These are phyloP conservation scores for Thamnidium elegans DNA, from an alignment of 192 early-diverging fungal genomes.

Conservation along the genomic window DNA sequence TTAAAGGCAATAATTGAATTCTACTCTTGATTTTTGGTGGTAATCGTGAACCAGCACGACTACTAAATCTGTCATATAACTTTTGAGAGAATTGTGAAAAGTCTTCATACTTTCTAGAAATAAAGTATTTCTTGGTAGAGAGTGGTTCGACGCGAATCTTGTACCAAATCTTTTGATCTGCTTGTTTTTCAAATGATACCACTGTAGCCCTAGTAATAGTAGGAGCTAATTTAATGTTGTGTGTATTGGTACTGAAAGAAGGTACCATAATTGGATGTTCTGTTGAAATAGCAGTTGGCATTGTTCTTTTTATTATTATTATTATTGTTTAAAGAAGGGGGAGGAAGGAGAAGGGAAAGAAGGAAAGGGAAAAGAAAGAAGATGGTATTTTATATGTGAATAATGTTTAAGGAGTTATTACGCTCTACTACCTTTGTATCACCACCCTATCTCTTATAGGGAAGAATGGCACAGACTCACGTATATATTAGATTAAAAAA, in stretches of 20 bases:
- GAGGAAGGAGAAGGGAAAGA: neutral
- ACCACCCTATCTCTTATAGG: no score
- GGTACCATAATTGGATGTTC: no score
- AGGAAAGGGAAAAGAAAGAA: neutral
- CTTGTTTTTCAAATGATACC: conserved; percentile 20
- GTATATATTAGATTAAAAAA: neutral
- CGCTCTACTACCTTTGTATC: no score
- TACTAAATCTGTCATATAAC: conserved; percentile 17
- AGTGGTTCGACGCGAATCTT: conserved; percentile 20
- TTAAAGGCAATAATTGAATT: conserved; percentile 18
- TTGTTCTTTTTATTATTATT: neutral
- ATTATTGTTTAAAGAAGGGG: neutral
- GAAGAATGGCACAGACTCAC: conserved; percentile 1
- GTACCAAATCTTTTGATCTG: conserved; percentile 36
- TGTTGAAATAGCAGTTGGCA: neutral
- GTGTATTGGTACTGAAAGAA: neutral
- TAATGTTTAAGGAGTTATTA: conserved; percentile 4
- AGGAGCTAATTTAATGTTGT: conserved; percentile 22
- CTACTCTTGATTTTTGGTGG: conserved; percentile 15
- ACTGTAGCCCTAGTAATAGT: conserved; percentile 19
- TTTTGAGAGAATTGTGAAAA: conserved; percentile 27
- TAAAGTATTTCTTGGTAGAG: conserved; percentile 14
- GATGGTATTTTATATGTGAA: neutral
- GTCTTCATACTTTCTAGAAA: conserved; percentile 33
- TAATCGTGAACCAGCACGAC: neutral